Conservation (phyloP, 495 filamentous ascomycete species). For the Pyrenula aspistea region DNA sequence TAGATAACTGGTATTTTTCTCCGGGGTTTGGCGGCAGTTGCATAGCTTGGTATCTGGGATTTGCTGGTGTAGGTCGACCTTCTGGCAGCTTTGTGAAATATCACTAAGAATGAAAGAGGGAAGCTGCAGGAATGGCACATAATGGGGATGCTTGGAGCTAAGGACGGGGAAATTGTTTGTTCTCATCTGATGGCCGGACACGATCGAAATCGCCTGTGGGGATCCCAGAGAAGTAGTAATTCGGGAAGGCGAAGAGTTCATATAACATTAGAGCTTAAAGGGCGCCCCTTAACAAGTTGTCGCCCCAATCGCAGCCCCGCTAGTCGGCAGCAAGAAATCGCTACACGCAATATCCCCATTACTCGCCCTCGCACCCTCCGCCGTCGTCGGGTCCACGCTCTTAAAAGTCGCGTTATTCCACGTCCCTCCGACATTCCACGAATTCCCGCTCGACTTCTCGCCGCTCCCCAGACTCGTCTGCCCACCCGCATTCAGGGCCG, state of each 20-base stretch:
- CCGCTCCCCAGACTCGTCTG: constrained; percentile 3
- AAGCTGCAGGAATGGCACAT: background rate
- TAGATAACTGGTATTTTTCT: background rate
- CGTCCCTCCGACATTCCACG: constrained; percentile 11
- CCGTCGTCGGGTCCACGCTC: constrained; percentile 9
- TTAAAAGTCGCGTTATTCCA: constrained; percentile 13
- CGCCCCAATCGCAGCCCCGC: constrained; percentile 10
- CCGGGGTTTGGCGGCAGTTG: background rate
- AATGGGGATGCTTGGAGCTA: no score
- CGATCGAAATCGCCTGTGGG: no score
- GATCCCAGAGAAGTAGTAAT: no score
- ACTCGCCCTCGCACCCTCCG: constrained; percentile 9
- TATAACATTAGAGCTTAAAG: no score
- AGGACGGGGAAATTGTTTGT: background rate
- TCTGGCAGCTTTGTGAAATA: background rate
- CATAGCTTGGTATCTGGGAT: background rate
- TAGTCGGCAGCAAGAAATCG: constrained; percentile 9
- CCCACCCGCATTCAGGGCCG: constrained; percentile 8
- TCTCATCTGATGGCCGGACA: no score
- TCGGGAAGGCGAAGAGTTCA: no score
- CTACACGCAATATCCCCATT: constrained; percentile 11
- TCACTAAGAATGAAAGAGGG: background rate
- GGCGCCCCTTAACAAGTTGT: constrained; percentile 9
- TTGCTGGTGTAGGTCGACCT: background rate
- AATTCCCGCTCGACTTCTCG: constrained; percentile 11